Percentiles rank a stretch among this genome's conserved stretches.
Conservation (phyloP, 2,329 filamentous ascomycete species). For the Cytospora piceae region DNA sequence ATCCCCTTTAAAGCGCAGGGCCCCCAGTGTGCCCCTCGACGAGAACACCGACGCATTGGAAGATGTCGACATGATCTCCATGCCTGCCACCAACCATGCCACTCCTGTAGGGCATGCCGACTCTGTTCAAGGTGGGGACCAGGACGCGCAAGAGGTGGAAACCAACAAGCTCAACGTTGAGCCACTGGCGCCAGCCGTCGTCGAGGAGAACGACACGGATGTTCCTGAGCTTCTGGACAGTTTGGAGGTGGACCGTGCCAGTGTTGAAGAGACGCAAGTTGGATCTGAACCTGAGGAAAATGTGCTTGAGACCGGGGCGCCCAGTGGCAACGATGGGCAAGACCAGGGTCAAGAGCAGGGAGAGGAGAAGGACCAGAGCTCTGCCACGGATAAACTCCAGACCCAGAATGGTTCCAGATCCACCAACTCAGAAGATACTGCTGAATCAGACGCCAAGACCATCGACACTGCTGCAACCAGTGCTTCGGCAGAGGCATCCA, state of each 20-base stretch:
- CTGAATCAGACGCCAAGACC: conserved; percentile 27
- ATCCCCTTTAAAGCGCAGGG: conserved; percentile 66
- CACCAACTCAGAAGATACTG: conserved; percentile 25
- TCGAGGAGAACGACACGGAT: conserved; percentile 14
- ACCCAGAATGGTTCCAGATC: conserved; percentile 17
- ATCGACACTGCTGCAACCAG: conserved; percentile 29
- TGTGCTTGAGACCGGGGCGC: neutral
- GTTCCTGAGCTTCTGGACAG: conserved; percentile 6
- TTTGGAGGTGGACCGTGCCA: conserved; percentile 22
- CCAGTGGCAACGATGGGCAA: neutral
- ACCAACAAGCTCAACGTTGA: conserved; percentile 1
- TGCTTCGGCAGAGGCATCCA: conserved; percentile 30
- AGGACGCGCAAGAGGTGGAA: conserved; percentile 8
- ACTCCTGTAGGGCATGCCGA: conserved; percentile 20
- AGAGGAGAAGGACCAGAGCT: neutral
- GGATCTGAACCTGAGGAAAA: conserved; percentile 25
- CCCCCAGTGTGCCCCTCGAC: conserved; percentile 64
- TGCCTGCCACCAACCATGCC: conserved; percentile 32
- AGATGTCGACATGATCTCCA: conserved; percentile 51
- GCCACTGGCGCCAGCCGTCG: conserved; percentile 12
- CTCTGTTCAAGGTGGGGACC: conserved; percentile 9
- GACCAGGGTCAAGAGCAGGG: neutral
- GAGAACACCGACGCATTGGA: conserved; percentile 44
- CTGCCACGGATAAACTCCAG: conserved; percentile 15
- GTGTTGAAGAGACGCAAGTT: conserved; percentile 24